Evolutionary conservation across 257 asterid species (phyloP).

Genomic region (Solanum lycopersicoides): DNA sequence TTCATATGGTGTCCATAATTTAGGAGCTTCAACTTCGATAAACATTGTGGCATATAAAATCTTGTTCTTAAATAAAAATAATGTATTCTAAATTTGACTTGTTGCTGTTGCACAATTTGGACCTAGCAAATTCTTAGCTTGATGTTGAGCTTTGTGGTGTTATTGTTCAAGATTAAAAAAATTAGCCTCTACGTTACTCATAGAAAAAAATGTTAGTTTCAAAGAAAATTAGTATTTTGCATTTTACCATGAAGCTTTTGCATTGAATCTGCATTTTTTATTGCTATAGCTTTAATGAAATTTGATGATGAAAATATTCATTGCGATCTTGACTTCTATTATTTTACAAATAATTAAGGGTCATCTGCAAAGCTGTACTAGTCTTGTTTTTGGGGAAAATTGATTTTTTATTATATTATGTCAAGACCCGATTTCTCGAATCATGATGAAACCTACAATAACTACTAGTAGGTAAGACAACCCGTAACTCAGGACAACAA

Average conservation of each 20-base stretch:
- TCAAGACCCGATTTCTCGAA: not conserved
- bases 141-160: not conserved
- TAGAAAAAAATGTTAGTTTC: not conserved
- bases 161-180: too few relatives aligned
- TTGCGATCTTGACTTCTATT: not conserved
- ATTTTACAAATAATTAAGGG: too few relatives aligned
- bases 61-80: too few relatives aligned
- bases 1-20: too few relatives aligned
- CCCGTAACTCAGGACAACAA: not conserved
- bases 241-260: not conserved
- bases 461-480: not conserved
- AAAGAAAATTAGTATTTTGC: not conserved
- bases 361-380: not conserved
- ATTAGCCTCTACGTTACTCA: not conserved
- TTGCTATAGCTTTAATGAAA: not conserved
- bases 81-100: too few relatives aligned
- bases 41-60: too few relatives aligned
- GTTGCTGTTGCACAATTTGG: not conserved
- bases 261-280: not conserved
- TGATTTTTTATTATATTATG: too few relatives aligned
- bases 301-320: too few relatives aligned
- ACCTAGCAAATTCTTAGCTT: not conserved
- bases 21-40: too few relatives aligned
- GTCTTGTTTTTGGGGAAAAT: not conserved
- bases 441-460: not conserved